Conservation (phyloP, 371 early-diverging fungal species). For the Rhizopus stolonifer region DNA sequence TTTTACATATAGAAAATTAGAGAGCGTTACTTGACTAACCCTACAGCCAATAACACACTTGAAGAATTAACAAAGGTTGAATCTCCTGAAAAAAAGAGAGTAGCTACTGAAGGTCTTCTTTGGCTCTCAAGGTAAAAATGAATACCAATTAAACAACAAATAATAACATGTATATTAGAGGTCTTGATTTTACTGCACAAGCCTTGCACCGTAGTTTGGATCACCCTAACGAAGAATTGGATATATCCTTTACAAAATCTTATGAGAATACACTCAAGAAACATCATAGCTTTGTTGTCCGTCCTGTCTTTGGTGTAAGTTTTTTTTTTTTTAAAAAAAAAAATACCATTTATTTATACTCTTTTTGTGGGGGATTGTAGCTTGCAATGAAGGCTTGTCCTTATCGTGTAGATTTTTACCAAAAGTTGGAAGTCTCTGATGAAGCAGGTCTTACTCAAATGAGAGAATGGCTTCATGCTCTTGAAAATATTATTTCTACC, state of each 20-base stretch:
- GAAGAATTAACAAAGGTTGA: conserved; percentile 78
- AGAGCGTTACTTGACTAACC: conserved; percentile 65
- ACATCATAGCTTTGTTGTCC: conserved; percentile 81
- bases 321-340: too few relatives aligned
- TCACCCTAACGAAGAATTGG: conserved; percentile 78
- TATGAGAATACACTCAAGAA: conserved; percentile 79
- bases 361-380: conserved; percentile 46
- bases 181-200: conserved; percentile 86
- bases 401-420: conserved; percentile 84
- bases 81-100: conserved; percentile 71
- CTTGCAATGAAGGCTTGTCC: conserved; percentile 95
- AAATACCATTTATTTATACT: not conserved
- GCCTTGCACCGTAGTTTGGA: conserved; percentile 73
- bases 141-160: conserved; percentile 63
- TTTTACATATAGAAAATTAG: conserved; percentile 79
- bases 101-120: conserved; percentile 88
- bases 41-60: conserved; percentile 72
- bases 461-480: conserved; percentile 71
- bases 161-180: conserved; percentile 64
- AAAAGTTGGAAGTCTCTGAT: conserved; percentile 72
- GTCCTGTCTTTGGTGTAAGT: conserved; percentile 80
- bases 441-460: conserved; percentile 59
- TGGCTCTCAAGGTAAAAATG: conserved; percentile 92
- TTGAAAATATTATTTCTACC: conserved; percentile 67
- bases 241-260: conserved; percentile 78